Evolutionary conservation across 2,329 filamentous ascomycete species (phyloP).

Genomic region (Cladosporium sp.): DNA sequence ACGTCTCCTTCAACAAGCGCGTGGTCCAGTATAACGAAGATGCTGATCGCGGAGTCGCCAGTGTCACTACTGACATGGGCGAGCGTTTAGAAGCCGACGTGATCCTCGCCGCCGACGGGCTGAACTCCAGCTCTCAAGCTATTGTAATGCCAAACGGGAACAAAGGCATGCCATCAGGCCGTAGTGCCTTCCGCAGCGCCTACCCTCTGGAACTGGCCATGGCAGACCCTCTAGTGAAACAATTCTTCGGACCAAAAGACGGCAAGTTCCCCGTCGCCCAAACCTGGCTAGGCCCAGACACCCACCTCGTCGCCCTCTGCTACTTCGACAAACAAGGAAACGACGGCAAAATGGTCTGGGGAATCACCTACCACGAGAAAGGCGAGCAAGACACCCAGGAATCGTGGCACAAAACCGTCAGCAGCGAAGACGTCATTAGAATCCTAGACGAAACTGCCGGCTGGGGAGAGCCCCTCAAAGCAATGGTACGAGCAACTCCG

Average conservation of each 20-base stretch:
- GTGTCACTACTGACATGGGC: constrained; percentile 34
- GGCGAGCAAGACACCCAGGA: constrained; percentile 28
- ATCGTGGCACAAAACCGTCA: constrained; percentile 43
- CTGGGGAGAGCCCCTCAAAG: constrained; percentile 43
- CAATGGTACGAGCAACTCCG: constrained; percentile 40
- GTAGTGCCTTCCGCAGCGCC: constrained; percentile 19
- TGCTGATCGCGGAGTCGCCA: constrained; percentile 26
- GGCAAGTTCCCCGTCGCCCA: constrained; percentile 12
- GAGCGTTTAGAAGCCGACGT: constrained; percentile 38
- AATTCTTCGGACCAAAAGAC: constrained; percentile 17
- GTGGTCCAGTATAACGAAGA: constrained; percentile 44
- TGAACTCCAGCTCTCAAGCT: constrained; percentile 41
- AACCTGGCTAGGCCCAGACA: constrained; percentile 21
- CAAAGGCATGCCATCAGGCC: constrained; percentile 18
- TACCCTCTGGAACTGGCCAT: constrained; percentile 13
- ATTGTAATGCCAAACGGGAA: constrained; percentile 26
- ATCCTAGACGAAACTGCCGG: constrained; percentile 19
- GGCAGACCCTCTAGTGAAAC: constrained; percentile 17
- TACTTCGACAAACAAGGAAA: constrained; percentile 31
- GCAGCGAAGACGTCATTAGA: constrained; percentile 23
- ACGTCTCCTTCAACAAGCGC: constrained; percentile 37
- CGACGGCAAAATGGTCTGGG: constrained; percentile 20
- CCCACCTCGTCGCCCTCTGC: constrained; percentile 29
- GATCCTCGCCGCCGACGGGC: constrained; percentile 31
- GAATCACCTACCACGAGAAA: constrained; percentile 45